Conservation (phyloP, 129 eudicot genomes). For the Helichrysum umbraculigerum region DNA sequence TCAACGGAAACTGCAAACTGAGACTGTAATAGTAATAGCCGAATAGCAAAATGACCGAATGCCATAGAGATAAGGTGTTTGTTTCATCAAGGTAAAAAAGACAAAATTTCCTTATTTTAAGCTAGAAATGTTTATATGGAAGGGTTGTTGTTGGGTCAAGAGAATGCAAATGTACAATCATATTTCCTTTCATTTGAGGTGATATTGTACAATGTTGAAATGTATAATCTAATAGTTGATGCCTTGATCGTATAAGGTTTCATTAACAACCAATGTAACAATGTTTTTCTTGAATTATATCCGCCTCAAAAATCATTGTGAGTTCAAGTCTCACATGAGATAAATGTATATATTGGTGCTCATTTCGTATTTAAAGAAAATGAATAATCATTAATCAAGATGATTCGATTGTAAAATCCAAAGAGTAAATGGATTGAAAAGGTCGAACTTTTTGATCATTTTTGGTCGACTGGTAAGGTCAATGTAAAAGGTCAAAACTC, state of each 20-base stretch:
- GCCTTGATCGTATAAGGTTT: background rate
- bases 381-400: background rate
- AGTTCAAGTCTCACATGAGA: too few species aligned
- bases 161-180: slow-evolving; percentile 1
- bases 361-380: background rate
- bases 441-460: slow-evolving; percentile 23
- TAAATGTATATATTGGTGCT: too few species aligned
- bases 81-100: slow-evolving; percentile 8
- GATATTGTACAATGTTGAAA: background rate
- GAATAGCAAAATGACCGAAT: slow-evolving; percentile 11
- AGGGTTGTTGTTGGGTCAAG: background rate
- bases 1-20: slow-evolving; percentile 8
- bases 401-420: background rate
- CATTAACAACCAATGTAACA: background rate
- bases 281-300: background rate
- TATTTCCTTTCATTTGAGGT: background rate
- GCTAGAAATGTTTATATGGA: background rate
- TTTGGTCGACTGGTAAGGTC: slow-evolving; percentile 30
- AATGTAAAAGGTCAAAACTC: slow-evolving; percentile 30
- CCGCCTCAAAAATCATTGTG: too few species aligned
- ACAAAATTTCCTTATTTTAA: background rate
- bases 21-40: background rate
- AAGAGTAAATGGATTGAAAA: background rate
- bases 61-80: background rate
- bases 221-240: background rate